phyloP scores from a whole-genome alignment of 2,329 filamentous ascomycete species.

The Bipolaris victoriae region DNA sequence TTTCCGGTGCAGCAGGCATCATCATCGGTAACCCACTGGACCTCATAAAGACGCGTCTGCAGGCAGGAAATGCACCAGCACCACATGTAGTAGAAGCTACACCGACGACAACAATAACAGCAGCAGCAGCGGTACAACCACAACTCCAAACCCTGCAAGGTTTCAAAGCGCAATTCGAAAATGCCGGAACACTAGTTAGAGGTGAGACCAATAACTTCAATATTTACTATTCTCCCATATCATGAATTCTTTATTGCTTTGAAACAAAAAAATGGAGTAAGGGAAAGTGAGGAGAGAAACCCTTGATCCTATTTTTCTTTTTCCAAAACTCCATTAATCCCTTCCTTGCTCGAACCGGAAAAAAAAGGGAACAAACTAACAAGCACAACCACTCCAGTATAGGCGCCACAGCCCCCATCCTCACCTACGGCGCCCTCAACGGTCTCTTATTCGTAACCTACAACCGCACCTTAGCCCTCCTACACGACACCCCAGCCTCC shows the following conservation, averaged over 20 bases:
- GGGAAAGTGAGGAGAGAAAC: background rate
- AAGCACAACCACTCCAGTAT: slow-evolving; percentile 19
- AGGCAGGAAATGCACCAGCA: slow-evolving; percentile 60
- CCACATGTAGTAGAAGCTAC: slow-evolving; percentile 18
- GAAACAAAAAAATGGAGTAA: background rate
- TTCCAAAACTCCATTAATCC: too few species aligned
- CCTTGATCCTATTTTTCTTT: too few species aligned
- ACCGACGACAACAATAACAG: background rate
- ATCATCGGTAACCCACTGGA: slow-evolving; percentile 88
- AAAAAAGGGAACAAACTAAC: background rate
- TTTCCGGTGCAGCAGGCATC: slow-evolving; percentile 85
- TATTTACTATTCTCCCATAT: background rate
- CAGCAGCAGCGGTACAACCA: slow-evolving; percentile 9
- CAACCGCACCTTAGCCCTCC: slow-evolving; percentile 75
- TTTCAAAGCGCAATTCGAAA: slow-evolving; percentile 45
- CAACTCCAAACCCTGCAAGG: slow-evolving; percentile 16
- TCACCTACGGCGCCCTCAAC: slow-evolving; percentile 90
- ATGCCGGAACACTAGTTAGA: slow-evolving; percentile 46
- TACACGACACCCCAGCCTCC: slow-evolving; percentile 50
- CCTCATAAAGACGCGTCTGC: slow-evolving; percentile 78
- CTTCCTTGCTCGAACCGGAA: background rate
- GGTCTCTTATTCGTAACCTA: slow-evolving; percentile 89
- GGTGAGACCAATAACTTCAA: slow-evolving; percentile 29
- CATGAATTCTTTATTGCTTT: background rate
- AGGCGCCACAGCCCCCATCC: slow-evolving; percentile 82